Base-by-base conservation (phyloP, 2,329 filamentous ascomycete genomes). In the Beauveria varroae region DNA sequence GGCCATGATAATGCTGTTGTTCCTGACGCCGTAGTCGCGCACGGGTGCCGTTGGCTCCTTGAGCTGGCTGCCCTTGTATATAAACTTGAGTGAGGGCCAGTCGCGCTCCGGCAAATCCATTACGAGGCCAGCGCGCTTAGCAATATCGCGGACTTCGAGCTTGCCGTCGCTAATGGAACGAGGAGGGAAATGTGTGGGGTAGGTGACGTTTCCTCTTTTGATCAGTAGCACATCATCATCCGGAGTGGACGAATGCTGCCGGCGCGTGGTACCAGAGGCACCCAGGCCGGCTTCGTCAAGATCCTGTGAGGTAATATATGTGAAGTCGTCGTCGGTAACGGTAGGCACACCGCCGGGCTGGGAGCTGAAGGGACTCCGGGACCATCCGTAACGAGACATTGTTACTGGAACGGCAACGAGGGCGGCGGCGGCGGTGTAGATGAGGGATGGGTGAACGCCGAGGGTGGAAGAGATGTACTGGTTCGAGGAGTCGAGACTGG, bases 301-400 rank as follows among this genome's bases (percentile, higher is more conserved):
- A 68, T 93, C 89, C 68, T 90, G 85, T 30, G 86, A 86, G n/a
- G 89, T 91, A 70, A 93, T 92, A 77, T 93, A 93, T 71, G 85
- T 88, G 73, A 86, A 93, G 75, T 93, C 89, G 40, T 87, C 84
- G 66, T 91, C 88, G 67, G 85, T 89, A 63, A 93, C 86, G 65
- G 86, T 81, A 37, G 86, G 83, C 10, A 80, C 74, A 47, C 79
- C 77, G 51, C 76, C 77, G 43, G 76, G 72, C 63, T 75, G 69
- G 40, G 81, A 80, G 62, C 73, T 73, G 67, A 79, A 84, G n/a
- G 81, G 81, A 54, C 81, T 84, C 63, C 83, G 69, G 10, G 77
- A 76, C 76, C 79, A 83, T 64, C 79, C 78, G 71, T 79, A 84
- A 68, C 81, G 77, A 70, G 78, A 78, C 82, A 85, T 84, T 63